These are phyloP conservation scores for Coemansia sp. DNA, from an alignment of 192 early-diverging fungal genomes.

Conservation along the genomic window DNA sequence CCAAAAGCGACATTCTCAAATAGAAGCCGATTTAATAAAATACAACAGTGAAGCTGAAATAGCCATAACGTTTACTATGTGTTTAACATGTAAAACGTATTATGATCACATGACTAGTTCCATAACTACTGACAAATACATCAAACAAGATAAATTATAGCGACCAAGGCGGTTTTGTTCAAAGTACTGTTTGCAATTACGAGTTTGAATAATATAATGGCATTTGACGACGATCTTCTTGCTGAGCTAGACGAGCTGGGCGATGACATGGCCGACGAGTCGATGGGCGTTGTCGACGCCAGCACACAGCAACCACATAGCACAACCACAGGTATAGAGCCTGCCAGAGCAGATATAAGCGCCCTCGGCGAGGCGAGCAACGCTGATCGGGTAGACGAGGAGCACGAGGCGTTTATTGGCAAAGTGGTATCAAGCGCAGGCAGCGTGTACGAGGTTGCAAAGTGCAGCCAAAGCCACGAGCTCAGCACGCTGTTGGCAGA, in stretches of 20 bases:
- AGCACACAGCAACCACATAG: slow-evolving; percentile 27
- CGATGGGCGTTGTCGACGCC: slow-evolving; percentile 1
- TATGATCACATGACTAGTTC: no score
- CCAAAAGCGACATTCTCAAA: slow-evolving; percentile 48
- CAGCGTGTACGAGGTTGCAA: slow-evolving; percentile 66
- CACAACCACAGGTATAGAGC: slow-evolving; percentile 13
- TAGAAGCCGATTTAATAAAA: neutral
- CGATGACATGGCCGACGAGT: slow-evolving; percentile 53
- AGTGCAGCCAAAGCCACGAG: slow-evolving; percentile 60
- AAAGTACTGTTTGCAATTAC: no score
- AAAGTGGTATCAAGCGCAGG: slow-evolving; percentile 36
- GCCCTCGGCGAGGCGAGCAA: slow-evolving; percentile 57
- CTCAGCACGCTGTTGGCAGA: slow-evolving; percentile 65
- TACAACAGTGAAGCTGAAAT: neutral
- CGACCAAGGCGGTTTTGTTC: no score
- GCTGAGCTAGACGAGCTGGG: slow-evolving; percentile 82
- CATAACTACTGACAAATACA: no score
- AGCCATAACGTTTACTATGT: no score
- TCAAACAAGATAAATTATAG: no score
- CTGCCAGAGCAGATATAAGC: slow-evolving; percentile 35
- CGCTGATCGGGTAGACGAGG: slow-evolving; percentile 50
- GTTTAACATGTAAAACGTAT: no score
- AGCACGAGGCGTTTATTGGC: slow-evolving; percentile 41
- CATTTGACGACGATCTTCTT: slow-evolving; percentile 81
- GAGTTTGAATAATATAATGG: slow-evolving; percentile 42